These are phyloP conservation scores for Mrakia hoshinonis DNA, from an alignment of 768 basidiomycete species.

Conservation along the genomic window DNA sequence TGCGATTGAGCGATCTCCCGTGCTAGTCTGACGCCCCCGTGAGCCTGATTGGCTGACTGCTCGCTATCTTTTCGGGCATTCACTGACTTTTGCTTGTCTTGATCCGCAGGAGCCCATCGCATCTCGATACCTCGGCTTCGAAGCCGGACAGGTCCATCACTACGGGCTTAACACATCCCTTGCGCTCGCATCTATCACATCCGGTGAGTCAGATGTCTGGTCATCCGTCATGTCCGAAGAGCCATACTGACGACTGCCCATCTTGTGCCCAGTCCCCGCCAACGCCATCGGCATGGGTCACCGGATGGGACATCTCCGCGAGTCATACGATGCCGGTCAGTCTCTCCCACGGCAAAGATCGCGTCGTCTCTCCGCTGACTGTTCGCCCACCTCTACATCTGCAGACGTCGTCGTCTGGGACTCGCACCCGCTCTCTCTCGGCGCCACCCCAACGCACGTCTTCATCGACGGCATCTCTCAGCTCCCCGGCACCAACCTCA, in stretches of 20 bases:
- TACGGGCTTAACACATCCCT: slow-evolving; percentile 60
- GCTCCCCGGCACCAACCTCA: slow-evolving; percentile 39
- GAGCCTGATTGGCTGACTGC: too few relatives aligned
- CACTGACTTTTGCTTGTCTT: too few relatives aligned
- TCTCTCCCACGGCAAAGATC: background rate
- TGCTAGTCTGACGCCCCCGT: background rate
- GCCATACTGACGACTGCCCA: background rate
- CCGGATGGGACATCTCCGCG: slow-evolving; percentile 62
- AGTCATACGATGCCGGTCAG: slow-evolving; percentile 55
- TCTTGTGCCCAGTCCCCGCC: slow-evolving; percentile 53
- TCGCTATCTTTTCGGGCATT: too few relatives aligned
- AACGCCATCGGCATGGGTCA: slow-evolving; percentile 63
- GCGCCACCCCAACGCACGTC: slow-evolving; percentile 70
- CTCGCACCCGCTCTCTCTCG: slow-evolving; percentile 62
- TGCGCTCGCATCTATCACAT: slow-evolving; percentile 47
- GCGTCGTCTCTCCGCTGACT: background rate
- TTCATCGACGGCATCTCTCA: slow-evolving; percentile 80
- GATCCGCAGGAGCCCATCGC: background rate
- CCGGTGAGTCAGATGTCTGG: background rate
- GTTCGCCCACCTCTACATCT: background rate
- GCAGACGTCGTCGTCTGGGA: slow-evolving; percentile 54
- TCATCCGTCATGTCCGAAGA: background rate
- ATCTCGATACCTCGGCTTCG: slow-evolving; percentile 36
- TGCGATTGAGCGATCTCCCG: too few relatives aligned
- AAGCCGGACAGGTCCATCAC: slow-evolving; percentile 67